Conservation (phyloP, 2,329 filamentous ascomycete genomes). For the Beauveria caledonica region DNA sequence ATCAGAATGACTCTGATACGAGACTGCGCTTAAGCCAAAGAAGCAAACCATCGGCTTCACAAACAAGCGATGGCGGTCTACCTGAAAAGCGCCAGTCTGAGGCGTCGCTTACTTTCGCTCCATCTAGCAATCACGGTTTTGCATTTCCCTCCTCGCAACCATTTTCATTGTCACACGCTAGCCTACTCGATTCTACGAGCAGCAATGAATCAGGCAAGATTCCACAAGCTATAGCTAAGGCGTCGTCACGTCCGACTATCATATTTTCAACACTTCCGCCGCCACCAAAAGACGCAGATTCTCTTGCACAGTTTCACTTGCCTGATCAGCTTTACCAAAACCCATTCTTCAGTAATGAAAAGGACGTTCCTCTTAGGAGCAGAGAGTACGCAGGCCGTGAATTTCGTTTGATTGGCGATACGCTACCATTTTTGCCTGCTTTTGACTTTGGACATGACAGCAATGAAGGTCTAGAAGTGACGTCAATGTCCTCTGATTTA, state of each 20-base stretch:
- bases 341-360: conserved; percentile 75
- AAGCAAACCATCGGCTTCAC: conserved; percentile 35
- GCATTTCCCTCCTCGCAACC: conserved; percentile 7
- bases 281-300: conserved; percentile 16
- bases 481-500: not conserved
- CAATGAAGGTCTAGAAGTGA: not conserved
- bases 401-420: conserved; percentile 68
- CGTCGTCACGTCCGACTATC: not conserved
- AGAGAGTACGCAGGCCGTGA: conserved; percentile 84
- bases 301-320: conserved; percentile 24
- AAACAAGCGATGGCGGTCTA: conserved; percentile 34
- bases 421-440: conserved; percentile 68
- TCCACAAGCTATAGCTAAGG: not conserved
- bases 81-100: not conserved
- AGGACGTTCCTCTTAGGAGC: conserved; percentile 67
- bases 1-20: conserved; percentile 58
- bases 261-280: conserved; percentile 21
- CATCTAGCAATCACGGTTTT: not conserved
- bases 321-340: conserved; percentile 74
- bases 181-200: not conserved
- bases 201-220: not conserved
- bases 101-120: not conserved
- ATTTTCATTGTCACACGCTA: not conserved
- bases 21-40: conserved; percentile 59
- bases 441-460: conserved; percentile 56